A percentile compares a stretch with the other conserved stretches of the same genome.
These are phyloP conservation scores for Parmales sp. DNA, from an alignment of 108 stramenopile genomes.

Conservation along the genomic window DNA sequence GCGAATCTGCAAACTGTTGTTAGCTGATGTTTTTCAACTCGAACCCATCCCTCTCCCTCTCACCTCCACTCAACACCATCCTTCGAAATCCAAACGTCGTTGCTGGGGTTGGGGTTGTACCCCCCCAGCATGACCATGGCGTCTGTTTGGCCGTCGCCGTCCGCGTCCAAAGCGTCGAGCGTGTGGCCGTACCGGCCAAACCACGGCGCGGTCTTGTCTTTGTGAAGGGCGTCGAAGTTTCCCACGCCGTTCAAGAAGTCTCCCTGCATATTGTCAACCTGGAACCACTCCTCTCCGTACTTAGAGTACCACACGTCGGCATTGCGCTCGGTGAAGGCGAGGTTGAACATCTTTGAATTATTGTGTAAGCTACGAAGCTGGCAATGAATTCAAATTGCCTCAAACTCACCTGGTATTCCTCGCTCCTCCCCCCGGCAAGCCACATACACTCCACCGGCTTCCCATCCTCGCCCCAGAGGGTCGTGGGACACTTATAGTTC, in stretches of 20 bases:
- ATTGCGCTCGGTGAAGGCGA: slow-evolving; percentile 25
- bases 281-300: slow-evolving; percentile 30
- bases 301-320: slow-evolving; percentile 32
- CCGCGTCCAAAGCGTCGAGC: slow-evolving; percentile 44
- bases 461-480: not conserved
- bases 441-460: slow-evolving; percentile 19
- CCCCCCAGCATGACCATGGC: slow-evolving; percentile 58
- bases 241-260: slow-evolving; percentile 32
- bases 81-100: slow-evolving; percentile 58
- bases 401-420: slow-evolving; percentile 14
- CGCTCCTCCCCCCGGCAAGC: slow-evolving; percentile 32
- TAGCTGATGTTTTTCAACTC: too few species aligned
- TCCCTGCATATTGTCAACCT: slow-evolving; percentile 27
- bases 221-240: slow-evolving; percentile 33
- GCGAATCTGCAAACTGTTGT: too few species aligned
- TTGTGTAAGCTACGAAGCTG: not conserved
- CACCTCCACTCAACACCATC: slow-evolving; percentile 58
- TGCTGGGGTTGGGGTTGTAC: slow-evolving; percentile 47
- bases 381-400: not conserved
- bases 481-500: slow-evolving; percentile 30
- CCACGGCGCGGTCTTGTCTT: slow-evolving; percentile 46
- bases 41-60: too few species aligned
- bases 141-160: slow-evolving; percentile 42
- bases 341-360: slow-evolving; percentile 21
- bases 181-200: slow-evolving; percentile 58